These are phyloP conservation scores for Penicillium sp. DNA, from an alignment of 2,329 filamentous ascomycete genomes.

Conservation along the genomic window DNA sequence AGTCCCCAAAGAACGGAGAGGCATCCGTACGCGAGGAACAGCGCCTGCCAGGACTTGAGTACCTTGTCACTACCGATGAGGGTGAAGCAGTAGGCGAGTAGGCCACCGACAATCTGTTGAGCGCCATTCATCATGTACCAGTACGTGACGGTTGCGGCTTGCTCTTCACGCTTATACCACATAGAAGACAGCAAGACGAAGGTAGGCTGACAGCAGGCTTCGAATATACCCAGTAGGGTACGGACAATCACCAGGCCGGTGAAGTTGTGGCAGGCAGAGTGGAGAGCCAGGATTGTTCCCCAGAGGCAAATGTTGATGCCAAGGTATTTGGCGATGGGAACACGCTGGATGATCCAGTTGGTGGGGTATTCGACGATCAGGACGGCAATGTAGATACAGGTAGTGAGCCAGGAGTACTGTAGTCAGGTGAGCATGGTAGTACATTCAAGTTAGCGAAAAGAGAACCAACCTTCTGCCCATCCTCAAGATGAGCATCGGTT, in stretches of 20 bases:
- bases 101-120: constrained; percentile 72
- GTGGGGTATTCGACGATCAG: constrained; percentile 73
- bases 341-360: constrained; percentile 65
- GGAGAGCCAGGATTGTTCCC: constrained; percentile 63
- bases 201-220: constrained; percentile 69
- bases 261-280: constrained; percentile 66
- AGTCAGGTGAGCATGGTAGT: neutral
- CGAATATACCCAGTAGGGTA: constrained; percentile 71
- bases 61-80: constrained; percentile 46
- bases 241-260: constrained; percentile 62
- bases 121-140: constrained; percentile 78
- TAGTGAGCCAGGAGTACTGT: constrained; percentile 72
- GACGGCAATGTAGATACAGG: constrained; percentile 74
- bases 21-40: constrained; percentile 69
- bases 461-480: constrained; percentile 38
- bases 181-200: constrained; percentile 70
- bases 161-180: constrained; percentile 73
- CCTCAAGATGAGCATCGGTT: constrained; percentile 53
- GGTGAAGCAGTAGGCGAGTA: constrained; percentile 62
- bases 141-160: constrained; percentile 67
- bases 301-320: constrained; percentile 66
- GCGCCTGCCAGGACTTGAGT: constrained; percentile 68
- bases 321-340: constrained; percentile 70
- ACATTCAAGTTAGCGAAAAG: neutral
- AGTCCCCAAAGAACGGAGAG: constrained; percentile 66